phyloP scores from a whole-genome alignment of 1,139 yeast genomes.

The Torulaspora globosa region DNA sequence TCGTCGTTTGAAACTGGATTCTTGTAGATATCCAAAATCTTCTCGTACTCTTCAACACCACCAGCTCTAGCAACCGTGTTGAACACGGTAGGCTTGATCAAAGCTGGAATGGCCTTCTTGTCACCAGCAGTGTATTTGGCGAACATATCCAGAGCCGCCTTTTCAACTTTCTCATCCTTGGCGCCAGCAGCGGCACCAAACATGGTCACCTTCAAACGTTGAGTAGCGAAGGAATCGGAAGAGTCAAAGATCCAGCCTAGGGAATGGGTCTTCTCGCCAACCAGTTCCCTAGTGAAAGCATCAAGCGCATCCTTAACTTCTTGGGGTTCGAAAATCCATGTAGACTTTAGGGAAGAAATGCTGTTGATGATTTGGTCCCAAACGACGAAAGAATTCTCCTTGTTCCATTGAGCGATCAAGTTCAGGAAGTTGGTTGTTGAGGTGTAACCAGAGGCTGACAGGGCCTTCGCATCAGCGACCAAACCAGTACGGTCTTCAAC shows the following conservation, averaged over 20 bases:
- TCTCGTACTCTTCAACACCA: constrained; percentile 58
- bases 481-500: constrained; percentile 84
- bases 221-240: constrained; percentile 63
- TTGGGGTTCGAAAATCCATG: constrained; percentile 69
- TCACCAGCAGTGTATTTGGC: constrained; percentile 61
- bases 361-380: constrained; percentile 68
- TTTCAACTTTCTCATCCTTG: constrained; percentile 52
- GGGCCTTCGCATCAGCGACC: constrained; percentile 75
- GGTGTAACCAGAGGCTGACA: constrained; percentile 69
- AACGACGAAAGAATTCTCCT: constrained; percentile 67
- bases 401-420: constrained; percentile 63
- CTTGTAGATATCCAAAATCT: constrained; percentile 58
- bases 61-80: constrained; percentile 65
- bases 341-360: constrained; percentile 53
- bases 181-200: constrained; percentile 66
- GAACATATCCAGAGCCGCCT: constrained; percentile 55
- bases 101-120: constrained; percentile 67
- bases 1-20: constrained; percentile 69
- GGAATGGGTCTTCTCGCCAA: constrained; percentile 52
- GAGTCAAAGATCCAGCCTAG: constrained; percentile 68
- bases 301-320: constrained; percentile 54
- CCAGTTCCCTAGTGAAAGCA: constrained; percentile 56
- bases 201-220: constrained; percentile 69
- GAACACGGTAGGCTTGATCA: constrained; percentile 70
- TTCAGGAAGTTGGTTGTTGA: constrained; percentile 61